Evolutionary conservation across 2,329 filamentous ascomycete species (phyloP), one percentile per base, ranked within the genome.

Genomic region (Clonostachys solani): DNA sequence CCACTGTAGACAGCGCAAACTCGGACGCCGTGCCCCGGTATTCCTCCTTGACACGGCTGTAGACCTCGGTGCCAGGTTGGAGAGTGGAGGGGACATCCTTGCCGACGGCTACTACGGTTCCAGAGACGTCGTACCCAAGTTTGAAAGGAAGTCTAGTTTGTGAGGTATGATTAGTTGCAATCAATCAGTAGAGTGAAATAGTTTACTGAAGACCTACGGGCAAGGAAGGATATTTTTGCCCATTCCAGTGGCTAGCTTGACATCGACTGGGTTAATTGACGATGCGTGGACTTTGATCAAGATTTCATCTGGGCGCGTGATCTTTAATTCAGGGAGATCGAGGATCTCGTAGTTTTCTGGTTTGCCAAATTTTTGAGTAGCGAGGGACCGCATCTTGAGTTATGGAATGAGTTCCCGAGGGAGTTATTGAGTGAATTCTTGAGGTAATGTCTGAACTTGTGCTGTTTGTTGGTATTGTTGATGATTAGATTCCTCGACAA

Each of bases 241-340:
- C 1, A 58, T 50, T 1, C 68, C 69, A n/a, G 56, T 55, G 1
- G 68, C 71, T 45, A 63, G 64, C 50, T 69, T 69, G 5, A 73
- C 61, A 55, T 75, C 72, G 4, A 74, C 57, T 1, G 72, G 69
- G 49, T 76, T 74, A 37, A 74, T 59, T 40, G 64, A 66, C 2
- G 70, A 70, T 5, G 71, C 71, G 46, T 70, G 59, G 9, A 74
- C 68, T 43, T 60, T 64, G 40, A 75, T 66, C 13, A 67, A 44
- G 12, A 63, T 53, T 23, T 62, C 55, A 29, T 29, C 23, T 29
- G 23, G 23, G 23, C 23, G 23, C 3, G 23, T 29, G 23, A 29
- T 10, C 23, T 29, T 9, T 29, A 9, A 9, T 29, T 29, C 8
- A 29, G 23, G 23, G 23, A 29, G 23, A 29, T 29, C 23, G 23